Conservation (phyloP, 2,329 filamentous ascomycete genomes). For the Dactylellina sp. region DNA sequence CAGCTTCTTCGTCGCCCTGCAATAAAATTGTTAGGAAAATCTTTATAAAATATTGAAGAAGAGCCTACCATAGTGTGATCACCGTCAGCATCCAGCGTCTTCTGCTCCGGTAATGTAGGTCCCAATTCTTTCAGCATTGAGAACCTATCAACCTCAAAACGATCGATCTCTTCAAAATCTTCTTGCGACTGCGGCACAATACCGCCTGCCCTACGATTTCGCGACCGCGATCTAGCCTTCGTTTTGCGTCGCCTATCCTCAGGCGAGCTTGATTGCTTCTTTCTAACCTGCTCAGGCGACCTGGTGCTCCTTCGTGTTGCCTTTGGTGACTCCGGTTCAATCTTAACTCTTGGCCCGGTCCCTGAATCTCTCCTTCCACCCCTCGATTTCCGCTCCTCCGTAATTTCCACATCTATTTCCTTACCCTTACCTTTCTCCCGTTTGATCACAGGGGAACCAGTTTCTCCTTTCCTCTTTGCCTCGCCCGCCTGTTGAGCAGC, state of each 20-base stretch:
- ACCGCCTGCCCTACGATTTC: slow-evolving; percentile 42
- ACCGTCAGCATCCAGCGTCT: slow-evolving; percentile 45
- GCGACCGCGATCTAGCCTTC: slow-evolving; percentile 48
- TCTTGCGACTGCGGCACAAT: slow-evolving; percentile 56
- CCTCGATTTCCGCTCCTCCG: slow-evolving; percentile 58
- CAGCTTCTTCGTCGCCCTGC: slow-evolving; percentile 33
- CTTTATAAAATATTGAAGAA: not conserved
- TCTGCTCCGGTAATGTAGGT: slow-evolving; percentile 29
- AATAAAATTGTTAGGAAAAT: slow-evolving; percentile 11
- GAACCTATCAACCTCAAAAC: slow-evolving; percentile 57
- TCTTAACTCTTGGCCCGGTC: slow-evolving; percentile 47
- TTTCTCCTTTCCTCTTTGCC: slow-evolving; percentile 56
- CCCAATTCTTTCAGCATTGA: slow-evolving; percentile 50
- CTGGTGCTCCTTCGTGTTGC: slow-evolving; percentile 31
- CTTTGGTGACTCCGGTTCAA: slow-evolving; percentile 56
- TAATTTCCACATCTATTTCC: slow-evolving; percentile 57
- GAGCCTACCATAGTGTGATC: slow-evolving; percentile 57
- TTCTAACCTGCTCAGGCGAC: slow-evolving; percentile 34
- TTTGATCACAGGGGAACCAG: slow-evolving; percentile 42
- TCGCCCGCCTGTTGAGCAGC: slow-evolving; percentile 53
- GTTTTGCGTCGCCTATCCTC: slow-evolving; percentile 48
- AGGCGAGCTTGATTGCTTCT: slow-evolving; percentile 50
- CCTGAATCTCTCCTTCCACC: slow-evolving; percentile 38
- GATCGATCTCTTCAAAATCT: slow-evolving; percentile 59
- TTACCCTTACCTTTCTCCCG: slow-evolving; percentile 52